Evolutionary conservation across 2,329 filamentous ascomycete species (phyloP), one percentile per base, ranked within the genome.

Genomic region (Paraphoma chrysanthemicola): DNA sequence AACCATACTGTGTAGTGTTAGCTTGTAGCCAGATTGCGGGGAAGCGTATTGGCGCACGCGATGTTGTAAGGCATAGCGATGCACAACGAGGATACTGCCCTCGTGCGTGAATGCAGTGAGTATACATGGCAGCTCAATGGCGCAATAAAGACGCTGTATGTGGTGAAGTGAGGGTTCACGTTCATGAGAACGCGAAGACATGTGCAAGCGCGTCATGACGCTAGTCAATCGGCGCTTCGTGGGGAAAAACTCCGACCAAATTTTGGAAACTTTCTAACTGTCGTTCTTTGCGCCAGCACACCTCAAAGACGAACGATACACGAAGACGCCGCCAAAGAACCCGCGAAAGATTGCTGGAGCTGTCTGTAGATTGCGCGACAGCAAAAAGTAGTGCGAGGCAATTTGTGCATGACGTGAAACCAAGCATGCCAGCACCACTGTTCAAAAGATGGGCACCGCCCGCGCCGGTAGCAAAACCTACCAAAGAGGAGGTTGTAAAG

Each of bases 21-120:
- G 63, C 55, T 51, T 23, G 14, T 23, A 28, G 31, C 44, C 28
- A 42, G 30, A 45, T 48, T 31, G 44, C 9, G 38, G 39, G 38
- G 23, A 29, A 18, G n/a, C 7, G 10, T 14, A 39, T 33, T n/a
- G 17, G 48, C 85, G 68, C 77, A 88, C 86, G 88, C 87, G 73
- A 90, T 90, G 68, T 89, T 89, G 81, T 90, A 90, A 51, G 86
- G 83, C 88, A 90, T 90, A 23, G 67, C 70, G 69, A 47, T 39
- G 44, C 17, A 12, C 38, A 45, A 30, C 42, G 64, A 71, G 72
- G 67, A 63, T 50, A 7, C 14, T 0, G 16, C 59, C 71, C 67
- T 66, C 62, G 56, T 62, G 29, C 46, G 7, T 31, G 49, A 14
- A 44, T 36, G 56, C 11, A 45, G 36, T 44, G 16, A 17, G 48